These are phyloP conservation scores for Schwanniomyces pseudopolymorphus DNA, from an alignment of 805 yeast genomes.

Conservation along the genomic window DNA sequence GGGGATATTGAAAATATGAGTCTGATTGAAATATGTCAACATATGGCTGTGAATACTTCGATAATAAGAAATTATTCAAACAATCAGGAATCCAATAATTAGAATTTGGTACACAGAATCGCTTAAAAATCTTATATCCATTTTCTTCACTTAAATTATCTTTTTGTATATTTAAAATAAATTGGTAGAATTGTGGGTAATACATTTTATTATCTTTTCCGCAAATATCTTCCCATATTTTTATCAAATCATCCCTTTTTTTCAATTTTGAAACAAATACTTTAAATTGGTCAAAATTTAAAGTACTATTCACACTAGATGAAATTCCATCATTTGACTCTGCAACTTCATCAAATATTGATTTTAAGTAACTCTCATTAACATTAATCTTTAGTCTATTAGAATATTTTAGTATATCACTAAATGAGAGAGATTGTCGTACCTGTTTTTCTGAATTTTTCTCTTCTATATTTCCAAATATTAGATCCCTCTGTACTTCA, in stretches of 20 bases:
- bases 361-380: slow-evolving; percentile 48
- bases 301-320: slow-evolving; percentile 35
- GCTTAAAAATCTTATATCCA: slow-evolving; percentile 27
- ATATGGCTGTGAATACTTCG: slow-evolving; percentile 24
- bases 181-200: slow-evolving; percentile 27
- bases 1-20: slow-evolving; percentile 47
- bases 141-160: slow-evolving; percentile 36
- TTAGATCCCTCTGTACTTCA: slow-evolving; percentile 23
- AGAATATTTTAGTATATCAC: slow-evolving; percentile 66
- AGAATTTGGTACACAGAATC: slow-evolving; percentile 19
- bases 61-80: slow-evolving; percentile 36
- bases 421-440: slow-evolving; percentile 49
- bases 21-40: slow-evolving; percentile 8
- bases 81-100: slow-evolving; percentile 22
- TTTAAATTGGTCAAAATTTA: slow-evolving; percentile 75
- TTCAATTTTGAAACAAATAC: slow-evolving; percentile 68
- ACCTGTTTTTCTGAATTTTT: slow-evolving; percentile 14
- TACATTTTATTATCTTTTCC: slow-evolving; percentile 17
- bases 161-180: slow-evolving; percentile 48
- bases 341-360: slow-evolving; percentile 50
- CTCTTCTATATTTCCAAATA: slow-evolving; percentile 21
- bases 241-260: slow-evolving; percentile 57
- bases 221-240: slow-evolving; percentile 46
- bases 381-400: slow-evolving; percentile 71
- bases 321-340: slow-evolving; percentile 32